These are phyloP conservation scores for Cryptococcus amylolentus DNA, from an alignment of 1,284 basidiomycete genomes.

Conservation along the genomic window DNA sequence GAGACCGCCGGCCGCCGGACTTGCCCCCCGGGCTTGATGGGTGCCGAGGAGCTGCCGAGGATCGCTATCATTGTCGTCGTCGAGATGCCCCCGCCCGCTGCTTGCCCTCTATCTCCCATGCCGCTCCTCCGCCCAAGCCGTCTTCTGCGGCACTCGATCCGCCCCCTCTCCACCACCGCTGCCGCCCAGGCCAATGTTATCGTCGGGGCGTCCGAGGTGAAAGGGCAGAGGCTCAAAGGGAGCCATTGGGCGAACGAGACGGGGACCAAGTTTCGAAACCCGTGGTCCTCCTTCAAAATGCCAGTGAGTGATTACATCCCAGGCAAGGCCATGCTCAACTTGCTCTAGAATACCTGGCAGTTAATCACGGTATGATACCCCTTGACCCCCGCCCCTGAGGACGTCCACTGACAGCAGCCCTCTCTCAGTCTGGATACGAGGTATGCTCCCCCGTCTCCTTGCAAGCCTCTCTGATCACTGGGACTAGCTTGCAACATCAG, in stretches of 20 bases:
- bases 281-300: conserved; percentile 51
- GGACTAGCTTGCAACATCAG: background rate
- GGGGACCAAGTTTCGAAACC: conserved; percentile 49
- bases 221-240: conserved; percentile 5
- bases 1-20: too few species aligned
- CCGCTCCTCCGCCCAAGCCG: conserved; percentile 61
- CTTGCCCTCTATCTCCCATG: conserved; percentile 56
- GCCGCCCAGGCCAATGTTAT: background rate
- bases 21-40: too few species aligned
- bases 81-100: too few species aligned
- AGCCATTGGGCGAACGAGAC: conserved; percentile 40
- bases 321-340: background rate
- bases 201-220: background rate
- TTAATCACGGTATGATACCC: background rate
- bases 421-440: conserved; percentile 8
- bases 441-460: background rate
- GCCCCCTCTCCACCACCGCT: conserved; percentile 46
- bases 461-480: background rate
- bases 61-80: too few species aligned
- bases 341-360: background rate
- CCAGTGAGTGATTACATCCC: conserved; percentile 13
- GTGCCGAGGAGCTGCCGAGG: too few species aligned
- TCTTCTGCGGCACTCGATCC: conserved; percentile 62
- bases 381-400: background rate
- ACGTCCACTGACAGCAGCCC: background rate